Percentiles rank a stretch among this genome's conserved stretches.
Evolutionary conservation across 441 rosid genomes (phyloP).

Genomic region (Syzygium syzygioides): DNA sequence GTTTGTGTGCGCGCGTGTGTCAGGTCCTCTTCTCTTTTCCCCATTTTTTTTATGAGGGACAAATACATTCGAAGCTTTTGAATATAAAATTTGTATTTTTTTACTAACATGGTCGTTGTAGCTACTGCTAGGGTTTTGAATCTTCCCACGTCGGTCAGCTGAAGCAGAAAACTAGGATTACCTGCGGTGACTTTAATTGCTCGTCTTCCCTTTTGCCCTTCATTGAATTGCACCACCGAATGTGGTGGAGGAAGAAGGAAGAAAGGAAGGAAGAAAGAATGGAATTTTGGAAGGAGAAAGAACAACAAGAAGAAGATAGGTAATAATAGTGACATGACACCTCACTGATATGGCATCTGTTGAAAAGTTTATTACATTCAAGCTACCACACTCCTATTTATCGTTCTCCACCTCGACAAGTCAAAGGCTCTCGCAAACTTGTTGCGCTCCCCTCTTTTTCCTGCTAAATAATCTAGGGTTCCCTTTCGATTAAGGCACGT

Average conservation of each 20-base stretch:
- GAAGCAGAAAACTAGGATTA: slow-evolving; percentile 1
- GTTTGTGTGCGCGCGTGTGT: not conserved
- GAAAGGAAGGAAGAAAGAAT: not conserved
- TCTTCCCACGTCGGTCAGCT: not conserved
- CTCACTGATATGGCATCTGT: not conserved
- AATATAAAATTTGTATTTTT: not conserved
- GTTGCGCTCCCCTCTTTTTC: not conserved
- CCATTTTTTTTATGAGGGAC: not conserved
- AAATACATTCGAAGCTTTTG: not conserved
- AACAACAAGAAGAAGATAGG: not conserved
- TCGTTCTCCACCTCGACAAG: not conserved
- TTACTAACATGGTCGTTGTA: not conserved
- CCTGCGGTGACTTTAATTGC: not conserved
- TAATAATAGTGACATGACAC: not conserved
- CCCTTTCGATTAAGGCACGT: not conserved
- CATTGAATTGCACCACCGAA: not conserved
- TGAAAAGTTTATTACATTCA: not conserved
- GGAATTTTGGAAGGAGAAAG: not conserved
- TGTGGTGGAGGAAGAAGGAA: not conserved
- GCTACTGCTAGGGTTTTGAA: not conserved
- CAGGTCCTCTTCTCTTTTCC: not conserved
- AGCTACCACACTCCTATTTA: not conserved
- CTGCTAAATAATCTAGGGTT: not conserved
- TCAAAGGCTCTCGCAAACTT: not conserved
- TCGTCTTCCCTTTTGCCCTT: not conserved